Percentiles rank a stretch among this genome's conserved stretches.
phyloP scores from a whole-genome alignment of 139 green algal genomes.

The Axilococcus clingmanii region DNA sequence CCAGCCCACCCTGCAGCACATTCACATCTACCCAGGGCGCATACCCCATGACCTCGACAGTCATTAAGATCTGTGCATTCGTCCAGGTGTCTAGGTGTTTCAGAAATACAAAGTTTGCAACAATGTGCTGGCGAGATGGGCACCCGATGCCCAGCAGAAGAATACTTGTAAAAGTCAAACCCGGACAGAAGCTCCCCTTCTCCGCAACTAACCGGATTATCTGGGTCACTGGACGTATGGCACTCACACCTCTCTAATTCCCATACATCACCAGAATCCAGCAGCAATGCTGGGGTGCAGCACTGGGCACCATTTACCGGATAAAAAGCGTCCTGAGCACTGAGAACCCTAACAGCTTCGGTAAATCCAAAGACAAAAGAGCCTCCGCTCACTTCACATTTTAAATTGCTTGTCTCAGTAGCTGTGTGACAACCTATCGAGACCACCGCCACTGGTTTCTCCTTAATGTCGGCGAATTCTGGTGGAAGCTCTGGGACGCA shows the following conservation, averaged over 20 bases:
- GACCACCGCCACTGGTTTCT: conserved; percentile 39
- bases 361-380: conserved; percentile 26
- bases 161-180: conserved; percentile 29
- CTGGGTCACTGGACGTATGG: conserved; percentile 8
- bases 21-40: conserved; percentile 47
- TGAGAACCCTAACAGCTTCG: conserved; percentile 25
- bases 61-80: conserved; percentile 43
- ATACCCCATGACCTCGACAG: conserved; percentile 48
- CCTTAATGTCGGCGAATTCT: background rate
- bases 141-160: conserved; percentile 34
- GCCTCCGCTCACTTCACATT: background rate
- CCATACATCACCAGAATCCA: conserved; percentile 37
- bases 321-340: conserved; percentile 38
- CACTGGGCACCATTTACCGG: conserved; percentile 48
- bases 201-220: conserved; percentile 45
- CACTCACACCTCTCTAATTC: conserved; percentile 58
- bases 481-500: conserved; percentile 48
- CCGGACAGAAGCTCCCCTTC: conserved; percentile 28
- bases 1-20: conserved; percentile 46
- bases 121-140: conserved; percentile 54
- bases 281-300: conserved; percentile 58
- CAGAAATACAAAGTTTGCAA: conserved; percentile 54
- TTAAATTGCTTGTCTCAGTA: background rate
- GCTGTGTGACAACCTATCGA: conserved; percentile 52
- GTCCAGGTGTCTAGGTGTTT: conserved; percentile 18